These are phyloP conservation scores for Penicillium waksmanii DNA, from an alignment of 495 filamentous ascomycete species.

Conservation along the genomic window DNA sequence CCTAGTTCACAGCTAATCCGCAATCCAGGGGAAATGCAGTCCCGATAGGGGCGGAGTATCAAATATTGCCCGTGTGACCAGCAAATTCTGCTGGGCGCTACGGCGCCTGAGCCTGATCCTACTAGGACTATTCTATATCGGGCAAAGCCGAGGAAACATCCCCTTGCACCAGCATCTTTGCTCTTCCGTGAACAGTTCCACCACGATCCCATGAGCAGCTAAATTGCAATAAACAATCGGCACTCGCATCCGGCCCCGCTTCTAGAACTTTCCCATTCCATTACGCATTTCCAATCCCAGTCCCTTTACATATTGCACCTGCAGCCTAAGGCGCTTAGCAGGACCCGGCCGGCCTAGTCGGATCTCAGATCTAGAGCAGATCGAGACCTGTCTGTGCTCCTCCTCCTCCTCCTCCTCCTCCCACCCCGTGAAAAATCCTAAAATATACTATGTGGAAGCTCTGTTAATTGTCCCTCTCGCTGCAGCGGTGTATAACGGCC, in stretches of 20 bases:
- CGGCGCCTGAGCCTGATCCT: not conserved
- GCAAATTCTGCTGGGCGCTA: constrained; percentile 2
- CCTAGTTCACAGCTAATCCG: not conserved
- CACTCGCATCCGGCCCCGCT: constrained; percentile 4
- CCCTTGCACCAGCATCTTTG: constrained; percentile 7
- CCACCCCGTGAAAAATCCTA: not conserved
- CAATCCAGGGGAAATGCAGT: constrained; percentile 4
- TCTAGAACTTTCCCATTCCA: constrained; percentile 18
- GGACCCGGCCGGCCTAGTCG: not conserved
- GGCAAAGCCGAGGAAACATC: constrained; percentile 23
- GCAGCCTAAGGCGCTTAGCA: not conserved
- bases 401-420: not conserved
- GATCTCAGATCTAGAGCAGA: constrained; percentile 1
- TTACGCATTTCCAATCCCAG: not conserved
- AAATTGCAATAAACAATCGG: constrained; percentile 22
- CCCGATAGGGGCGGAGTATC: not conserved
- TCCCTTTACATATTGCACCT: not conserved
- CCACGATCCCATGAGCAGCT: constrained; percentile 19
- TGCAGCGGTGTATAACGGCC: not conserved
- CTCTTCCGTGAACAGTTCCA: not conserved
- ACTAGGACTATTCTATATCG: constrained; percentile 19
- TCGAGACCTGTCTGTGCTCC: not conserved
- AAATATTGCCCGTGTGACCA: constrained; percentile 17
- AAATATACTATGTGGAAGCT: not conserved
- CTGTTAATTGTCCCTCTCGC: not conserved